phyloP scores from a whole-genome alignment of 2,329 filamentous ascomycete genomes.

The Trichophaea hybrida region DNA sequence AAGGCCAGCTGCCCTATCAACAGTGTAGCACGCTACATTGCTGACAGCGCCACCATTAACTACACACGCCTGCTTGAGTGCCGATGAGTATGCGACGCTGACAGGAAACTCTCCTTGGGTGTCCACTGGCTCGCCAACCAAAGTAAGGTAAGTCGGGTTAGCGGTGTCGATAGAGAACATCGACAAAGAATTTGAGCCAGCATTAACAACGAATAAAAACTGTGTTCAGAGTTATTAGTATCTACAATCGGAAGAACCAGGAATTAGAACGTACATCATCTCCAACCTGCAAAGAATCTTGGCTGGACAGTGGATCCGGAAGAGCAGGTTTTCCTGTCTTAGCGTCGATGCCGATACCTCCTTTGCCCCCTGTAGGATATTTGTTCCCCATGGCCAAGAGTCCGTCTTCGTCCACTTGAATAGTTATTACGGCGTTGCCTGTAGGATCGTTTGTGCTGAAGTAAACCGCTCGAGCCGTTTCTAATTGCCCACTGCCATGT shows the following conservation, averaged over 20 bases:
- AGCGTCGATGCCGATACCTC: conserved; percentile 33
- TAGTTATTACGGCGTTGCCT: conserved; percentile 37
- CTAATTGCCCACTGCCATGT: too few species aligned
- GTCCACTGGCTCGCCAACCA: conserved; percentile 34
- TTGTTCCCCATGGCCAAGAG: conserved; percentile 33
- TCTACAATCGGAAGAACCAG: too few species aligned
- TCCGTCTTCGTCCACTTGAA: conserved; percentile 38
- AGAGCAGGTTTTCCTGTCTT: conserved; percentile 31
- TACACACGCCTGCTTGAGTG: conserved; percentile 35
- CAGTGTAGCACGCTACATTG: conserved; percentile 36
- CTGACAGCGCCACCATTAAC: conserved; percentile 35
- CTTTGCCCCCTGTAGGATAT: conserved; percentile 38
- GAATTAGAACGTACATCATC: conserved; percentile 11
- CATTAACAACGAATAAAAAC: conserved; percentile 41
- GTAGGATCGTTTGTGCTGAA: conserved; percentile 41
- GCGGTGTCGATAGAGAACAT: conserved; percentile 36
- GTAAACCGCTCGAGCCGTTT: conserved; percentile 45
- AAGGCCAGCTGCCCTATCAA: conserved; percentile 32
- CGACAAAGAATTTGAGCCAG: conserved; percentile 40
- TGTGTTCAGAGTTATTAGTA: neutral
- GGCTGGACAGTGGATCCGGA: conserved; percentile 40
- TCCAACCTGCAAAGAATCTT: conserved; percentile 28
- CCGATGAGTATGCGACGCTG: conserved; percentile 38
- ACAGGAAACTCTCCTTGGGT: conserved; percentile 41
- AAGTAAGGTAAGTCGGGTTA: conserved; percentile 35